Evolutionary conservation across 805 yeast genomes (phyloP).

Genomic region (Zygosaccharomyces lentus): DNA sequence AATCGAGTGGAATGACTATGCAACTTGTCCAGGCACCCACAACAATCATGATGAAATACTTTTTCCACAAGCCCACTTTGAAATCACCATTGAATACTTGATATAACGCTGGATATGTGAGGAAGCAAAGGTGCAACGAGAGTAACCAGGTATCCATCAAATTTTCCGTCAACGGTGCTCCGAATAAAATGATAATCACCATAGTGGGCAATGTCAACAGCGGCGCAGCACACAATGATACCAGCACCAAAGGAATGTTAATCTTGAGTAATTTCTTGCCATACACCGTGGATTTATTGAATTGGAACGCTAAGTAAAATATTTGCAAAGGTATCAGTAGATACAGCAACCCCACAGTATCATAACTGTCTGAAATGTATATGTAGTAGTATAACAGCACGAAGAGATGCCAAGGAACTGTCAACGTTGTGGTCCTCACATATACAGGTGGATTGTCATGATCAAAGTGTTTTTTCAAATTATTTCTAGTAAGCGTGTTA

Average conservation of each 20-base stretch:
- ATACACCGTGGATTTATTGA: conserved; percentile 34
- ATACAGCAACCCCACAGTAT: conserved; percentile 25
- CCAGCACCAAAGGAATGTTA: conserved; percentile 22
- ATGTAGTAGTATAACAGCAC: conserved; percentile 35
- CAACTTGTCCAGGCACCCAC: conserved; percentile 92
- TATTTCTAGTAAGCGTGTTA: conserved; percentile 25
- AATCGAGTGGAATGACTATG: conserved; percentile 88
- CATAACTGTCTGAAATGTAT: conserved; percentile 26
- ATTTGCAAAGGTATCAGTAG: conserved; percentile 35
- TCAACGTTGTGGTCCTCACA: conserved; percentile 27
- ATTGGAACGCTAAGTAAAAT: conserved; percentile 34
- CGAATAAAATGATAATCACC: conserved; percentile 54
- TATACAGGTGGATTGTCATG: conserved; percentile 34
- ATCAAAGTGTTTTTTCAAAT: conserved; percentile 22
- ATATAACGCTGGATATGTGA: conserved; percentile 63
- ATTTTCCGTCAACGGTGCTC: conserved; percentile 68
- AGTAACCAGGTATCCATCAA: conserved; percentile 53
- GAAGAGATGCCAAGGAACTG: conserved; percentile 33
- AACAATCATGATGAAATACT: conserved; percentile 33
- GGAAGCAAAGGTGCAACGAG: conserved; percentile 55
- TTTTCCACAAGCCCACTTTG: conserved; percentile 42
- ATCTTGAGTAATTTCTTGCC: conserved; percentile 33
- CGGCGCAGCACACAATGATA: conserved; percentile 25
- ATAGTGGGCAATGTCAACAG: conserved; percentile 27
- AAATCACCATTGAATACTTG: conserved; percentile 51